A percentile compares a stretch with the other conserved stretches of the same genome.
Evolutionary conservation across 2,329 filamentous ascomycete genomes (phyloP).

Genomic region (Beauveria sp.): DNA sequence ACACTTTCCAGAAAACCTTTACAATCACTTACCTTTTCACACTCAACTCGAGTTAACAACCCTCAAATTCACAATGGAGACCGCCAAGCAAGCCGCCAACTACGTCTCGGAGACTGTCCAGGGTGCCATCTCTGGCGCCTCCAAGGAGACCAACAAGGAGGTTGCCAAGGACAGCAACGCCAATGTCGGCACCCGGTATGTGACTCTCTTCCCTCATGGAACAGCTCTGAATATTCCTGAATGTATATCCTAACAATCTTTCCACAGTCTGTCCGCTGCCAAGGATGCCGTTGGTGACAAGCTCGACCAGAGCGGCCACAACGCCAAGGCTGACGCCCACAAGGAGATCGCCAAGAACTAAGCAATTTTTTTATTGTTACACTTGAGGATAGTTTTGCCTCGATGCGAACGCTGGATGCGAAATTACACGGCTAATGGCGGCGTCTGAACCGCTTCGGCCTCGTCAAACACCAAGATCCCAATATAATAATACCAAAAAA

Average conservation of each 20-base stretch:
- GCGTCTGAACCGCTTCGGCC: not conserved
- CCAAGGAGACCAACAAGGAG: constrained; percentile 65
- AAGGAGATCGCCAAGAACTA: constrained; percentile 29
- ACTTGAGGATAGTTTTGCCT: not conserved
- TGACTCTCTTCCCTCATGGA: not conserved
- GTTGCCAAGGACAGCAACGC: constrained; percentile 56
- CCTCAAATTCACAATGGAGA: constrained; percentile 38
- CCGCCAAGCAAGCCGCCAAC: constrained; percentile 55
- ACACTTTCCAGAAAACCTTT: not conserved
- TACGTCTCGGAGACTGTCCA: constrained; percentile 61
- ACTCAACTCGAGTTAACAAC: constrained; percentile 14
- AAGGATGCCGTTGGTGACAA: constrained; percentile 44
- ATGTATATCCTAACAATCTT: constrained; percentile 21
- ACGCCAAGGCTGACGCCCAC: constrained; percentile 34
- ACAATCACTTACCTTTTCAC: not conserved
- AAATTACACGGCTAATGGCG: not conserved
- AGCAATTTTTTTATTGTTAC: not conserved
- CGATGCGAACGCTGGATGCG: not conserved
- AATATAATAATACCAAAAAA: not conserved
- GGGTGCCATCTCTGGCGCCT: constrained; percentile 45
- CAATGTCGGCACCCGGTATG: constrained; percentile 45
- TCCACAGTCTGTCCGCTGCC: constrained; percentile 33
- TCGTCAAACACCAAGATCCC: not conserved
- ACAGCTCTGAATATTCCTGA: not conserved
- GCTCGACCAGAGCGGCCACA: constrained; percentile 33